These are phyloP conservation scores for Rhizoclosmatium hyalinum DNA, from an alignment of 371 early-diverging fungal species.

Conservation along the genomic window DNA sequence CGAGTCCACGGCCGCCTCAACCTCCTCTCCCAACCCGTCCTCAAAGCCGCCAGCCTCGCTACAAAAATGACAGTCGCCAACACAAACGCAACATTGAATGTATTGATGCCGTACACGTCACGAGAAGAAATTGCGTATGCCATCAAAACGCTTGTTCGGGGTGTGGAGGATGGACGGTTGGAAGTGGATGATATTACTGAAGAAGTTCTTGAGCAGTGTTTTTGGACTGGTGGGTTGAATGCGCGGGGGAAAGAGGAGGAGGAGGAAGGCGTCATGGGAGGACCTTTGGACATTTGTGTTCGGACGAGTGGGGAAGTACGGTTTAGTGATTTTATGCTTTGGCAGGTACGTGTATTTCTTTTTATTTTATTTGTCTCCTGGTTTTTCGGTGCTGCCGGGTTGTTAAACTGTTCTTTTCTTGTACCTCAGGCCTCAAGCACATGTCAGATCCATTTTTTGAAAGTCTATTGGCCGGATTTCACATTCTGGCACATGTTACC, in stretches of 20 bases:
- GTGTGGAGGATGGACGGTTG: slow-evolving; percentile 63
- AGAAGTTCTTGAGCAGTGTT: slow-evolving; percentile 63
- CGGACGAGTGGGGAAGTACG: slow-evolving; percentile 97
- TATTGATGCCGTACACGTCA: slow-evolving; percentile 97
- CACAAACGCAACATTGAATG: slow-evolving; percentile 79
- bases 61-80: slow-evolving; percentile 75
- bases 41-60: slow-evolving; percentile 64
- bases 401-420: background rate
- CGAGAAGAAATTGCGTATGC: slow-evolving; percentile 84
- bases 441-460: slow-evolving; percentile 84
- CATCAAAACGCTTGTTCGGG: slow-evolving; percentile 34
- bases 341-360: slow-evolving; percentile 73
- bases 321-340: slow-evolving; percentile 96
- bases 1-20: slow-evolving; percentile 83
- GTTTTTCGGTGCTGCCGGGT: background rate
- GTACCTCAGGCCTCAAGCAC: slow-evolving; percentile 49
- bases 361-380: slow-evolving; percentile 30
- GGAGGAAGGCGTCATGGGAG: background rate
- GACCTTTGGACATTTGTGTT: slow-evolving; percentile 89
- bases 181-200: slow-evolving; percentile 68
- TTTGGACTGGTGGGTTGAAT: slow-evolving; percentile 72
- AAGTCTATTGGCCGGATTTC: slow-evolving; percentile 95
- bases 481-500: slow-evolving; percentile 84
- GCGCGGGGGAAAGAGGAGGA: background rate
- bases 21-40: slow-evolving; percentile 74